Percentiles rank a stretch among this genome's conserved stretches.
Conservation (phyloP, 108 stramenopile species). For the Halocafeteria seosinensis region DNA sequence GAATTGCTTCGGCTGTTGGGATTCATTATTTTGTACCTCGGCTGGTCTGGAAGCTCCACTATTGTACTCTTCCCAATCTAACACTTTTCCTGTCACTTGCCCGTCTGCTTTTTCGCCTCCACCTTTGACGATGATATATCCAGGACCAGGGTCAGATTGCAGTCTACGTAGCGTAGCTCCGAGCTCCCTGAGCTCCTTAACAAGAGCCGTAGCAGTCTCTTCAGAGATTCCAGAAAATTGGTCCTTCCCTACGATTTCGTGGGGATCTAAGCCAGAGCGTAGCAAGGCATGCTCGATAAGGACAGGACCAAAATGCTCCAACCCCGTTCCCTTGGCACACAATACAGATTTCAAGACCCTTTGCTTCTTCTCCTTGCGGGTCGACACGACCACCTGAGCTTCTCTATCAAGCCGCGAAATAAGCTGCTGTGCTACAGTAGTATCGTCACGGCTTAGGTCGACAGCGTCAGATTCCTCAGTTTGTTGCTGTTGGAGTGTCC, state of each 20-base stretch:
- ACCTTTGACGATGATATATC: not conserved
- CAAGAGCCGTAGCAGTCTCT: not conserved
- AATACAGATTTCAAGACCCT: not conserved
- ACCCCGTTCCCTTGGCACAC: constrained; percentile 12
- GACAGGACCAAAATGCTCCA: constrained; percentile 26
- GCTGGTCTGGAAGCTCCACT: not conserved
- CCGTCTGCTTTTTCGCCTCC: not conserved
- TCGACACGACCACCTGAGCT: not conserved
- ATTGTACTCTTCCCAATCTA: too few relatives aligned
- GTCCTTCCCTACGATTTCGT: not conserved
- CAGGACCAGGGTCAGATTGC: not conserved
- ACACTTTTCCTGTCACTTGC: not conserved
- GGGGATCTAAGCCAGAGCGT: constrained; percentile 5
- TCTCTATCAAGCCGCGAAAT: not conserved
- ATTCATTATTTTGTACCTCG: not conserved
- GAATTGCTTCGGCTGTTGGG: not conserved
- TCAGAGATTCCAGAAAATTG: not conserved
- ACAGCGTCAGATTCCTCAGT: constrained; percentile 1
- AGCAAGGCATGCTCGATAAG: constrained; percentile 26
- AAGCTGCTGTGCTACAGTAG: not conserved
- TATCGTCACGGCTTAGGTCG: not conserved
- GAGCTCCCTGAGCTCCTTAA: not conserved
- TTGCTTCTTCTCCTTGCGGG: not conserved
- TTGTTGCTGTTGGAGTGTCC: not conserved
- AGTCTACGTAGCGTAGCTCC: not conserved